phyloP scores from a whole-genome alignment of 1,284 basidiomycete species.

The Cutaneotrichosporon mucoides region DNA sequence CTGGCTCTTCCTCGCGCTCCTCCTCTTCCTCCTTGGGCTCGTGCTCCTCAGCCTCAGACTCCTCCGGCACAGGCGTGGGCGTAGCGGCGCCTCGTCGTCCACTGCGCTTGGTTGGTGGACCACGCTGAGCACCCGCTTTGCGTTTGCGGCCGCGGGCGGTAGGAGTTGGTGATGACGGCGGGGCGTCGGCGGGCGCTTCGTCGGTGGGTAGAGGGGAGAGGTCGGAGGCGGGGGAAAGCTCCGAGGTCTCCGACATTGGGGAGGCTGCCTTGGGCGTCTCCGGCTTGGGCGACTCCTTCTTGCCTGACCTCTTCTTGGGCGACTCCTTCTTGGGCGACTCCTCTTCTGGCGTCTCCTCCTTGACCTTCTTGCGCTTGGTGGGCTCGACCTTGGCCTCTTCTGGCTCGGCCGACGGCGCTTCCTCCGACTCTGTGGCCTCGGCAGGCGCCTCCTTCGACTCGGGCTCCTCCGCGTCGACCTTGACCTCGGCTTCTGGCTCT shows the following conservation, averaged over 20 bases:
- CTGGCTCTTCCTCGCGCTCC: neutral
- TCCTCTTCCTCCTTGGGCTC: neutral
- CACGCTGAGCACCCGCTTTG: neutral
- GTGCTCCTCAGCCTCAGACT: slow-evolving; percentile 2
- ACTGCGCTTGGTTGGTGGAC: slow-evolving; percentile 1
- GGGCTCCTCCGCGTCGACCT: neutral
- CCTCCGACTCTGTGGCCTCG: slow-evolving; percentile 25
- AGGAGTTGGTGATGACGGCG: slow-evolving; percentile 9
- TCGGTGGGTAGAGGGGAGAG: slow-evolving; percentile 11
- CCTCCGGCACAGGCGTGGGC: neutral
- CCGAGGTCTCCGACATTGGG: neutral
- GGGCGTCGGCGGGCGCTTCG: neutral
- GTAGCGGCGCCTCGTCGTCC: neutral
- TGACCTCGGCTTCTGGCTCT: neutral
- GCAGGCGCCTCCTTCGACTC: too few species aligned
- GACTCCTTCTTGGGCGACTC: neutral
- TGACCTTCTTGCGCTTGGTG: neutral
- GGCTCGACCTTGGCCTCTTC: neutral
- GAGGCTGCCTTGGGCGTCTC: neutral
- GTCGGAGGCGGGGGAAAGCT: slow-evolving; percentile 7
- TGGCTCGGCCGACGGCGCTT: slow-evolving; percentile 17
- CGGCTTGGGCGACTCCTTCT: neutral
- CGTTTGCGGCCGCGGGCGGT: slow-evolving; percentile 10
- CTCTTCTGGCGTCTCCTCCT: neutral
- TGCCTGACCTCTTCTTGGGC: neutral